phyloP scores from a whole-genome alignment of 2,329 filamentous ascomycete species.

The Pseudocercospora vitis region DNA sequence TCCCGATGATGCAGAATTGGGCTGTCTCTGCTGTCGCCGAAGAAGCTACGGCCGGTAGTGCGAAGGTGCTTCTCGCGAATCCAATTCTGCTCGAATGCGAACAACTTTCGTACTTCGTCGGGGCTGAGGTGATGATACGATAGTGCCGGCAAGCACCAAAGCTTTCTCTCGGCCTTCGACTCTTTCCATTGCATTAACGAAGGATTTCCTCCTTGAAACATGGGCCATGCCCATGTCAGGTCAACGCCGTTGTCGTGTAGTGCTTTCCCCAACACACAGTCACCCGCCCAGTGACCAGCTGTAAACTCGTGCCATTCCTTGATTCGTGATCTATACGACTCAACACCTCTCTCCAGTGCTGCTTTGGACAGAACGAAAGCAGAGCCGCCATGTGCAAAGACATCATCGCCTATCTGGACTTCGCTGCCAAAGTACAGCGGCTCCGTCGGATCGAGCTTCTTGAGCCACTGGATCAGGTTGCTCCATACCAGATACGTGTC shows the following conservation, averaged over 20 bases:
- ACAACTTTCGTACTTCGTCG: constrained; percentile 30
- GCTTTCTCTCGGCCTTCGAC: constrained; percentile 27
- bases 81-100: constrained; percentile 35
- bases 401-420: constrained; percentile 47
- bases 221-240: constrained; percentile 45
- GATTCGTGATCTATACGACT: constrained; percentile 44
- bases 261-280: constrained; percentile 53
- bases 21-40: constrained; percentile 19
- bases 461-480: constrained; percentile 56
- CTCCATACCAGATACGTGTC: constrained; percentile 59
- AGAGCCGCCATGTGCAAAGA: constrained; percentile 46
- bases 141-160: constrained; percentile 47
- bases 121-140: constrained; percentile 38
- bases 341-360: constrained; percentile 36
- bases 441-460: constrained; percentile 49
- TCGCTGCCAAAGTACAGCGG: constrained; percentile 57
- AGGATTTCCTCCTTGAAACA: constrained; percentile 46
- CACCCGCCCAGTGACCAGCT: constrained; percentile 54
- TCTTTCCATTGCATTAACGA: constrained; percentile 41
- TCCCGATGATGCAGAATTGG: constrained; percentile 33
- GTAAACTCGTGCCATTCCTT: constrained; percentile 45
- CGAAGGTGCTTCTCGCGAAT: constrained; percentile 15
- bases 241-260: constrained; percentile 46
- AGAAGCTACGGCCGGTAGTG: neutral
- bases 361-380: constrained; percentile 46